phyloP scores from a whole-genome alignment of 805 yeast genomes.

The Vanderwaltozyma tropicalis region DNA sequence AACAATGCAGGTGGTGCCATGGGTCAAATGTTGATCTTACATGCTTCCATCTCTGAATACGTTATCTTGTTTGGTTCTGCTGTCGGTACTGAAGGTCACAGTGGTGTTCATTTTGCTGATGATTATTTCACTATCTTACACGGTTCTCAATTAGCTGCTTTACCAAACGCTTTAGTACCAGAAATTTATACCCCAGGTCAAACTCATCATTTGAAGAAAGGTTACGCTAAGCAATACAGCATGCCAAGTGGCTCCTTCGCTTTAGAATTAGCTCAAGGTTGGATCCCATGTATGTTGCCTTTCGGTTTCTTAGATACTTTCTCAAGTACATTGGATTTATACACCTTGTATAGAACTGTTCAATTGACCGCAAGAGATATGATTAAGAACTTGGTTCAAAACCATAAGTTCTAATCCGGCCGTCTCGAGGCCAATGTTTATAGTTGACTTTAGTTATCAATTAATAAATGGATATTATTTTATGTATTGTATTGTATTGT shows the following conservation, averaged over 20 bases:
- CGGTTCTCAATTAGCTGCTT: conserved; percentile 71
- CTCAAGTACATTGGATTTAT: conserved; percentile 70
- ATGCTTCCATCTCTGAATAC: conserved; percentile 90
- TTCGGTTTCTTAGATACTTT: conserved; percentile 81
- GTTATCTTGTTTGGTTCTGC: conserved; percentile 89
- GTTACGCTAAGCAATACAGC: conserved; percentile 69
- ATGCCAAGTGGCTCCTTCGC: conserved; percentile 83
- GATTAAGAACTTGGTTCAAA: conserved; percentile 47
- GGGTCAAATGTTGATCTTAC: conserved; percentile 92
- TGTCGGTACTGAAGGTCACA: conserved; percentile 91
- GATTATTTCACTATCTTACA: conserved; percentile 87
- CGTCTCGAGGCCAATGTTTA: too few relatives aligned
- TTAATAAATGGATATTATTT: neutral
- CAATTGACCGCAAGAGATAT: conserved; percentile 72
- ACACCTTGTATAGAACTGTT: conserved; percentile 58
- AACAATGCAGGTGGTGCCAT: conserved; percentile 98
- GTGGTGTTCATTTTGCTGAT: conserved; percentile 93
- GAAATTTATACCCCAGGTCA: conserved; percentile 82
- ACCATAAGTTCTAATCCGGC: conserved; percentile 51
- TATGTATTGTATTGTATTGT: too few relatives aligned
- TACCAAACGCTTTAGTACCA: conserved; percentile 49
- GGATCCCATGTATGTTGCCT: conserved; percentile 97
- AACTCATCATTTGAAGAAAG: conserved; percentile 67
- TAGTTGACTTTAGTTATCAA: too few relatives aligned
- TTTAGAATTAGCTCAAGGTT: conserved; percentile 93